Conservation (phyloP, 768 basidiomycete species). For the Mycena rosella region DNA sequence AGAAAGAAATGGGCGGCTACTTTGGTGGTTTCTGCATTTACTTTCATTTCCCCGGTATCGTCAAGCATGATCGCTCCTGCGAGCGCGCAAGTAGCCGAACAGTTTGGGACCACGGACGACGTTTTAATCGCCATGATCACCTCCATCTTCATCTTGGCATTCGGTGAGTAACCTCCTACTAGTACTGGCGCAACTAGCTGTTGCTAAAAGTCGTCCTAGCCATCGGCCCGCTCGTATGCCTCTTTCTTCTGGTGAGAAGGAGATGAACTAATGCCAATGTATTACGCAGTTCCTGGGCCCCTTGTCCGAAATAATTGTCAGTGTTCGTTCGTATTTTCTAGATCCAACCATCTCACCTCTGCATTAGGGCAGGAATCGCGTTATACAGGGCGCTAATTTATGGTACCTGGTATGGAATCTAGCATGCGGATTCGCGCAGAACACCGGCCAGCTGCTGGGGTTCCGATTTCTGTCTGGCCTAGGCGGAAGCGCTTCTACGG, state of each 20-base stretch:
- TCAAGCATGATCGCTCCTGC: slow-evolving; percentile 85
- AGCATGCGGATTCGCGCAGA: slow-evolving; percentile 76
- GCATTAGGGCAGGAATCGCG: slow-evolving; percentile 19
- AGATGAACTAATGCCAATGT: neutral
- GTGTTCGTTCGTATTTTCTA: neutral
- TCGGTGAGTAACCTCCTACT: slow-evolving; percentile 54
- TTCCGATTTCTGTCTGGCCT: slow-evolving; percentile 80
- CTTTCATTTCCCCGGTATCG: slow-evolving; percentile 76
- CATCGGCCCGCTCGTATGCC: slow-evolving; percentile 61
- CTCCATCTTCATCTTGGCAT: slow-evolving; percentile 72
- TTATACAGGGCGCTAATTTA: slow-evolving; percentile 25
- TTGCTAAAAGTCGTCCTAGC: slow-evolving; percentile 48
- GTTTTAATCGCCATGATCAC: slow-evolving; percentile 68
- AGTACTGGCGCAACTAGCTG: neutral
- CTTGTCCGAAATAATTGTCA: slow-evolving; percentile 69
- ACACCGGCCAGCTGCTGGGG: slow-evolving; percentile 66
- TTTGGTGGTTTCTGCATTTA: slow-evolving; percentile 73
- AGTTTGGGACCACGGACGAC: slow-evolving; percentile 67
- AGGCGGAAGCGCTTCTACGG: slow-evolving; percentile 78
- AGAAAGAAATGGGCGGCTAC: slow-evolving; percentile 75
- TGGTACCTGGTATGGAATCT: slow-evolving; percentile 67
- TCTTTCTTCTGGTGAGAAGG: neutral
- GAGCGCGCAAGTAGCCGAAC: slow-evolving; percentile 57
- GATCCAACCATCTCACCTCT: neutral
- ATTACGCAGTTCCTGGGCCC: slow-evolving; percentile 59